Percentiles rank a stretch among this genome's conserved stretches.
Conservation (phyloP, 1,284 basidiomycete genomes). For the Leccinum huronense region DNA sequence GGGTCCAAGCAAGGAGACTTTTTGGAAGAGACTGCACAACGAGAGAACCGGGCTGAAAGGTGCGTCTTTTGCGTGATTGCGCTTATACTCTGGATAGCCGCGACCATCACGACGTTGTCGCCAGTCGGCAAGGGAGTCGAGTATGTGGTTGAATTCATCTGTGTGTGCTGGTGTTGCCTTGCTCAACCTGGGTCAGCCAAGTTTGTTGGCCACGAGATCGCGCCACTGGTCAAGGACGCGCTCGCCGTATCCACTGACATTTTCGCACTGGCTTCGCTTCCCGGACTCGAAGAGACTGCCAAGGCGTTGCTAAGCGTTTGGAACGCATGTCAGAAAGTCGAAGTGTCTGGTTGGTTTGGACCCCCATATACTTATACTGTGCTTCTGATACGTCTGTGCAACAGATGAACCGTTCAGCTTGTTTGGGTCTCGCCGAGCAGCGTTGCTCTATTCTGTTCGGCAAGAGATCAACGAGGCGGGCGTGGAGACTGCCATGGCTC, state of each 20-base stretch:
- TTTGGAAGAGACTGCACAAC: slow-evolving; percentile 15
- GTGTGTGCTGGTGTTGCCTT: not conserved
- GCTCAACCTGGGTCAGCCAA: slow-evolving; percentile 14
- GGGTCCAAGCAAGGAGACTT: slow-evolving; percentile 12
- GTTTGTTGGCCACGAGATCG: slow-evolving; percentile 25
- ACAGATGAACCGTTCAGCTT: slow-evolving; percentile 56
- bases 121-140: slow-evolving; percentile 28
- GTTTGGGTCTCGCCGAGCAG: slow-evolving; percentile 49
- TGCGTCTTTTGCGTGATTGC: not conserved
- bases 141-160: slow-evolving; percentile 14
- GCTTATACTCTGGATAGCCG: slow-evolving; percentile 8
- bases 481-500: slow-evolving; percentile 8
- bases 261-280: slow-evolving; percentile 55
- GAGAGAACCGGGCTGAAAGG: slow-evolving; percentile 20
- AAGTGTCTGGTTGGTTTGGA: slow-evolving; percentile 36
- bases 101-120: slow-evolving; percentile 24
- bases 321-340: slow-evolving; percentile 58
- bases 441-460: slow-evolving; percentile 45
- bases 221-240: slow-evolving; percentile 26
- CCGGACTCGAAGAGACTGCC: slow-evolving; percentile 54
- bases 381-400: not conserved
- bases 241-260: slow-evolving; percentile 39
- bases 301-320: slow-evolving; percentile 58
- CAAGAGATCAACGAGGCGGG: slow-evolving; percentile 46
- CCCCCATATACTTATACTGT: not conserved